A percentile compares a stretch with the other conserved stretches of the same genome.
Evolutionary conservation across 768 basidiomycete species (phyloP).

Genomic region (Phaeotremella skinneri): DNA sequence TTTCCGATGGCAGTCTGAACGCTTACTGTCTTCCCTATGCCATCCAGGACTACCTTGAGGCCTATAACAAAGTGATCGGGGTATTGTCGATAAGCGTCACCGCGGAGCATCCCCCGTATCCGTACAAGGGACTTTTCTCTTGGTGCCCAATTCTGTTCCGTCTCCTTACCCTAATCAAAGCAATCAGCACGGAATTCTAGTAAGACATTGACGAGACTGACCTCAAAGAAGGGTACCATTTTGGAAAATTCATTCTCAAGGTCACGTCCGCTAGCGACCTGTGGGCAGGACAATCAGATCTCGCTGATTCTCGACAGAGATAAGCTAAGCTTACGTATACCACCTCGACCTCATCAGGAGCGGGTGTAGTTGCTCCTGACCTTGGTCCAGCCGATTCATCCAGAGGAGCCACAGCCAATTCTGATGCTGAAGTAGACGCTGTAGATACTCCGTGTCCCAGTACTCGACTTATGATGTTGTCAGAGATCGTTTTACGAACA

Average conservation of each 20-base stretch:
- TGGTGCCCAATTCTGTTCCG: slow-evolving; percentile 89
- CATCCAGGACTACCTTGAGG: slow-evolving; percentile 75
- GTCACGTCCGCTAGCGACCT: slow-evolving; percentile 78
- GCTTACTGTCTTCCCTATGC: slow-evolving; percentile 77
- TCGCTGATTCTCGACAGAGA: neutral
- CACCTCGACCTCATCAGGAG: slow-evolving; percentile 33
- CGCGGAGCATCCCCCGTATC: slow-evolving; percentile 85
- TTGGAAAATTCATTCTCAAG: slow-evolving; percentile 76
- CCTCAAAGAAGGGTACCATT: slow-evolving; percentile 80
- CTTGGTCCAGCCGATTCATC: neutral
- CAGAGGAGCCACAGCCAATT: neutral
- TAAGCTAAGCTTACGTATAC: slow-evolving; percentile 34
- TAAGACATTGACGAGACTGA: slow-evolving; percentile 47
- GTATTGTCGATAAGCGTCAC: slow-evolving; percentile 73
- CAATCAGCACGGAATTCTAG: neutral
- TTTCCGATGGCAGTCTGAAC: slow-evolving; percentile 4
- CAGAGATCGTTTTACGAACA: slow-evolving; percentile 82
- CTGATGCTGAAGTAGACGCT: slow-evolving; percentile 3
- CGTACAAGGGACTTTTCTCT: slow-evolving; percentile 73
- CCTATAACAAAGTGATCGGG: slow-evolving; percentile 69
- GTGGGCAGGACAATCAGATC: neutral
- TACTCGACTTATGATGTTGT: slow-evolving; percentile 61
- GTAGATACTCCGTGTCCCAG: slow-evolving; percentile 22
- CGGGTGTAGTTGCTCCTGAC: slow-evolving; percentile 15
- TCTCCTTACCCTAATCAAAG: slow-evolving; percentile 87